Evolutionary conservation across 2,329 filamentous ascomycete genomes (phyloP).

Genomic region (Fusarium vanettenii): DNA sequence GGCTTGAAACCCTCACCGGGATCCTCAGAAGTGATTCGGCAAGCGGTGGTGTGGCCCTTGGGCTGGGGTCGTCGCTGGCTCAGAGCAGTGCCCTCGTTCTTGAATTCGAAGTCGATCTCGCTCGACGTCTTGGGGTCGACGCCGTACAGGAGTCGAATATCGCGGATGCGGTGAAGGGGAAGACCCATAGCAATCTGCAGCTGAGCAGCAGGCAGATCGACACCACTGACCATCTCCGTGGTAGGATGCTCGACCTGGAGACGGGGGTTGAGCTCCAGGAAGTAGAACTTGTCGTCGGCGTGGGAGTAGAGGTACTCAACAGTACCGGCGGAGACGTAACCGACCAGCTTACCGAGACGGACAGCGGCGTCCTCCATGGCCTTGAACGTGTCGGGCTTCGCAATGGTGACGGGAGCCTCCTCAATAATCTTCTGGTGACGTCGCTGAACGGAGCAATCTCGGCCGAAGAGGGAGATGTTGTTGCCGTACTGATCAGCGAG

Average conservation of each 20-base stretch:
- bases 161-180: slow-evolving; percentile 92
- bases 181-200: slow-evolving; percentile 99
- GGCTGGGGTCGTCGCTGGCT: slow-evolving; percentile 90
- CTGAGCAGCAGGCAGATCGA: slow-evolving; percentile 96
- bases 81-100: slow-evolving; percentile 82
- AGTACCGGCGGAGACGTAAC: slow-evolving; percentile 98
- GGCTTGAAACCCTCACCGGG: slow-evolving; percentile 99
- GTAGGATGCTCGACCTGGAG: slow-evolving; percentile 99
- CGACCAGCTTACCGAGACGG: slow-evolving; percentile 90
- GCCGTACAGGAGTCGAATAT: slow-evolving; percentile 96
- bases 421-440: slow-evolving; percentile 99
- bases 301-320: slow-evolving; percentile 99
- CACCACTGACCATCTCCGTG: slow-evolving; percentile 98
- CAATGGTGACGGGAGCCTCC: slow-evolving; percentile 97
- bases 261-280: slow-evolving; percentile 97
- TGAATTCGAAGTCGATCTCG: slow-evolving; percentile 97
- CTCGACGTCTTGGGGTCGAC: slow-evolving; percentile 88
- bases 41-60: slow-evolving; percentile 97
- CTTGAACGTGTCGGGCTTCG: slow-evolving; percentile 88
- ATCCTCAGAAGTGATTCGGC: slow-evolving; percentile 98
- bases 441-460: slow-evolving; percentile 98
- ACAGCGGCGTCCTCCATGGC: slow-evolving; percentile 98
- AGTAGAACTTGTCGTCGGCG: slow-evolving; percentile 98
- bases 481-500: slow-evolving; percentile 99
- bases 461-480: slow-evolving; percentile 98